Evolutionary conservation across 192 early-diverging fungal genomes (phyloP), one percentile per base, ranked within the genome.

Genomic region (Spizellomyces punctatus): DNA sequence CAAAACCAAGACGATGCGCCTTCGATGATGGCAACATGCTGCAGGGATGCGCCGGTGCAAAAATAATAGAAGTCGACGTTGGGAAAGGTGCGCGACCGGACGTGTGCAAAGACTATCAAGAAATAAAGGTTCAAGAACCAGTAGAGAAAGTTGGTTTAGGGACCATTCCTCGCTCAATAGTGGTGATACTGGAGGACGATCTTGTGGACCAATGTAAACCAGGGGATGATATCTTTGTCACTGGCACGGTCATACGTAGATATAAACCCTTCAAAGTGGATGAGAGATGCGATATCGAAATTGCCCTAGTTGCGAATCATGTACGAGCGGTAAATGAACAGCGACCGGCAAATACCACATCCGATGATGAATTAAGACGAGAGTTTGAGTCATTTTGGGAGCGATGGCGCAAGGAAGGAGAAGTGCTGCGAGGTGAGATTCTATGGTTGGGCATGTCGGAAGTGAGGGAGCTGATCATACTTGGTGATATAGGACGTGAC

Each of bases 151-250:
- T 91, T 68, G 79, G 79, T 0, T 71, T 92, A 58, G 91, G 91
- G 8, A 88, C 90, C 0, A 82, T 82, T 45, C 81, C 81, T 8
- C 66, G 81, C 12, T 82, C 81, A 6, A 72, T 79, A 41, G n/a
- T 60, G 36, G 69, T 79, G 17, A 60, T 79, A 36, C 60, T 95
- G 67, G 93, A 95, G 76, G 95, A 98, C 67, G 95, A 98, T 74
- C 78, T 98, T 47, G 94, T 96, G 0, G 96, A 98, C 78, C 79
- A 86, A 27, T 85, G 84, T 58, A 94, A 95, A 74, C 89, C 96
- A 17, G 96, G 96, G 6, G 80, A 82, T 57, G 80, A 82, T 75
- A 73, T 84, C 8, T 66, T 71, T 41, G 63, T 82, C 27, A 76
- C 75, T 0, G 91, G 90, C 5, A 81, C 78, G 0, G 78, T 91